Percentiles rank a stretch among this genome's conserved stretches.
Evolutionary conservation across 192 early-diverging fungal genomes (phyloP).

Genomic region (Mortierella alpina): DNA sequence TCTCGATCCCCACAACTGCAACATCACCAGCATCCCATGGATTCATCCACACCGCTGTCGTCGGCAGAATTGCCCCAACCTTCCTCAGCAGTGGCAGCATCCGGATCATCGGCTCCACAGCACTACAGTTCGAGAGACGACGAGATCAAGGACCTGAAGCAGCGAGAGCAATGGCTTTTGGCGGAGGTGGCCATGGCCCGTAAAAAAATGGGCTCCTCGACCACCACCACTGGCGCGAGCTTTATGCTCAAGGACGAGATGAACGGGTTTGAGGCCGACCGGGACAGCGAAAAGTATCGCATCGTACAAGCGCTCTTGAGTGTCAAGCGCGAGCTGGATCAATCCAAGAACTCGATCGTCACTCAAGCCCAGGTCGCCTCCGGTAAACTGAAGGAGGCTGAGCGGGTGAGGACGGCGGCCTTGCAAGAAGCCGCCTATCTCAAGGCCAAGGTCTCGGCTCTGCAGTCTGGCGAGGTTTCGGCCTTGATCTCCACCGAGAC

Average conservation of each 20-base stretch:
- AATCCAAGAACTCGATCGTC: slow-evolving; percentile 55
- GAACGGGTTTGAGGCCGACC: slow-evolving; percentile 56
- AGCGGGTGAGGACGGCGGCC: slow-evolving; percentile 63
- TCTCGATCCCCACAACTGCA: background rate
- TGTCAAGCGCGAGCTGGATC: slow-evolving; percentile 57
- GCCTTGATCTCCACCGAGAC: slow-evolving; percentile 55
- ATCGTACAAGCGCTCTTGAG: slow-evolving; percentile 58
- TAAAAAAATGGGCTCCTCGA: slow-evolving; percentile 15
- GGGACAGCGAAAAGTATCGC: slow-evolving; percentile 52
- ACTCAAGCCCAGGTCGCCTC: slow-evolving; percentile 59
- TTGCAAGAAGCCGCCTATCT: slow-evolving; percentile 67
- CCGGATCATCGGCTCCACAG: background rate
- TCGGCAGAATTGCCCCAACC: too few species aligned
- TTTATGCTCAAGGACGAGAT: slow-evolving; percentile 38
- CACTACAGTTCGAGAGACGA: slow-evolving; percentile 27
- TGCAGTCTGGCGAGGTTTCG: slow-evolving; percentile 54
- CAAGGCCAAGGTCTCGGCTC: slow-evolving; percentile 62
- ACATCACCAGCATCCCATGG: background rate
- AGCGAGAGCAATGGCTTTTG: slow-evolving; percentile 50
- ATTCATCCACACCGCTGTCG: too few species aligned
- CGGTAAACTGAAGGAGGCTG: slow-evolving; percentile 60
- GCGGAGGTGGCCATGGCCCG: slow-evolving; percentile 45
- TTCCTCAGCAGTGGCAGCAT: slow-evolving; percentile 10
- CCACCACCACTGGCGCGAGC: too few species aligned
- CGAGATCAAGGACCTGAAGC: slow-evolving; percentile 40